A percentile compares a stretch with the other conserved stretches of the same genome.
These are phyloP conservation scores for Metarhizium brunneum DNA, from an alignment of 2,329 filamentous ascomycete species.

Conservation along the genomic window DNA sequence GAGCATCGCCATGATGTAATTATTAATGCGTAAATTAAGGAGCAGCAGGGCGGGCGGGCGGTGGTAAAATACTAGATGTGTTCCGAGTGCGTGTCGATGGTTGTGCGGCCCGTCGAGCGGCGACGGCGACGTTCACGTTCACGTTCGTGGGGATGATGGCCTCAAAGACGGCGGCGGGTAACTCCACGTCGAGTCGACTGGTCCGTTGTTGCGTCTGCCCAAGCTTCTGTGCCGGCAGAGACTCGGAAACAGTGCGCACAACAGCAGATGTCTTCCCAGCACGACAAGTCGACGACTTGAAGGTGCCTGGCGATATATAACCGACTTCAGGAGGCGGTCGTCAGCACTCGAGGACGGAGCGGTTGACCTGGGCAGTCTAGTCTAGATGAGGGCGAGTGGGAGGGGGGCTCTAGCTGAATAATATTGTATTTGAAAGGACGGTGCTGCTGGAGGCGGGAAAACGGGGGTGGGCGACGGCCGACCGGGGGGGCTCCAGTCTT, in stretches of 20 bases:
- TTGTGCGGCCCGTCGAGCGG: no score
- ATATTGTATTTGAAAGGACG: no score
- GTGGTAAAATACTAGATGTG: neutral
- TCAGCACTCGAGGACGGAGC: neutral
- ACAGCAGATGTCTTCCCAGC: neutral
- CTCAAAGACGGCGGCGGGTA: no score
- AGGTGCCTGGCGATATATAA: constrained; percentile 1
- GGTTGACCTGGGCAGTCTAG: neutral
- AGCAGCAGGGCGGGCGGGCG: neutral
- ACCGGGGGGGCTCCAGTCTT: no score
- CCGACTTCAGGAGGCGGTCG: constrained; percentile 1
- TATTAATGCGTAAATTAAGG: neutral
- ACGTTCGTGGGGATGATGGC: no score
- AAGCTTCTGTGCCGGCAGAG: neutral
- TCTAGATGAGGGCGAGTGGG: no score
- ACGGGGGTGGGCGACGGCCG: neutral
- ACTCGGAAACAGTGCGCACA: neutral
- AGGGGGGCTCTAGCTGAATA: no score
- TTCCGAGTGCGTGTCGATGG: neutral
- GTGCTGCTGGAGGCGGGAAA: neutral
- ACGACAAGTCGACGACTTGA: neutral
- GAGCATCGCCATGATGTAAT: constrained; percentile 59
- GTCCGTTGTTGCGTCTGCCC: neutral
- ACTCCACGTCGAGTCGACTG: neutral
- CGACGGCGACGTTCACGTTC: no score